phyloP scores from a whole-genome alignment of 345 rosid genomes.

The Anastatica hierochuntica region DNA sequence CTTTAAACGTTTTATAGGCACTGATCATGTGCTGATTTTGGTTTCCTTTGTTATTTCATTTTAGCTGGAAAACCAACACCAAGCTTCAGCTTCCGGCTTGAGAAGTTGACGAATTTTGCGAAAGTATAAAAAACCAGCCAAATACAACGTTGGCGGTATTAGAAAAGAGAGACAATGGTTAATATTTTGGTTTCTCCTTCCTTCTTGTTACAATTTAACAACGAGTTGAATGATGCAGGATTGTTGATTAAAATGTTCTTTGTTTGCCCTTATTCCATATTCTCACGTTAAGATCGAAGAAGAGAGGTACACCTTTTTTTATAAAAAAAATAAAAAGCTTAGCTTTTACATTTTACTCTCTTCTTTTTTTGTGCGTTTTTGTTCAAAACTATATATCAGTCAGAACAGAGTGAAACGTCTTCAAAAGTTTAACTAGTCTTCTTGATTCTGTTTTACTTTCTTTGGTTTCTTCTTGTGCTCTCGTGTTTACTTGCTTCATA shows the following conservation, averaged over 20 bases:
- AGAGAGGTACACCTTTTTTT: too few relatives aligned
- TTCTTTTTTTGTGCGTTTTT: not conserved
- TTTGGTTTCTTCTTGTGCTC: slow-evolving; percentile 23
- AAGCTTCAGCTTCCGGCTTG: slow-evolving; percentile 92
- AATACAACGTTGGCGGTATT: too few relatives aligned
- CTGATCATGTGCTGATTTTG: not conserved
- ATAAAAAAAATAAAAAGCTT: too few relatives aligned
- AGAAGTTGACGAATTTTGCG: not conserved
- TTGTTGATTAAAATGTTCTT: too few relatives aligned
- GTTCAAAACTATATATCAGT: slow-evolving; percentile 18
- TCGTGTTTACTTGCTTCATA: slow-evolving; percentile 14
- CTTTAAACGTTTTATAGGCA: not conserved
- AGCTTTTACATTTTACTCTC: not conserved
- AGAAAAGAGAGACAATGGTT: too few relatives aligned
- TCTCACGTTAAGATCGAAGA: not conserved
- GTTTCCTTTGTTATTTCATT: not conserved
- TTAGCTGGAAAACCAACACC: slow-evolving; percentile 89
- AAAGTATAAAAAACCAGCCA: too few relatives aligned
- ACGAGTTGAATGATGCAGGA: too few relatives aligned
- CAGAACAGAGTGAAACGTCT: slow-evolving; percentile 3
- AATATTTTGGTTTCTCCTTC: slow-evolving; percentile 2
- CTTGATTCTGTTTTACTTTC: slow-evolving; percentile 12
- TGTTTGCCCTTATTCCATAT: not conserved
- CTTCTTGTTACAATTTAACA: slow-evolving; percentile 10
- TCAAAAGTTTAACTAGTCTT: not conserved